These are phyloP conservation scores for Coprinopsis cinerea DNA, from an alignment of 768 basidiomycete genomes.

Conservation along the genomic window DNA sequence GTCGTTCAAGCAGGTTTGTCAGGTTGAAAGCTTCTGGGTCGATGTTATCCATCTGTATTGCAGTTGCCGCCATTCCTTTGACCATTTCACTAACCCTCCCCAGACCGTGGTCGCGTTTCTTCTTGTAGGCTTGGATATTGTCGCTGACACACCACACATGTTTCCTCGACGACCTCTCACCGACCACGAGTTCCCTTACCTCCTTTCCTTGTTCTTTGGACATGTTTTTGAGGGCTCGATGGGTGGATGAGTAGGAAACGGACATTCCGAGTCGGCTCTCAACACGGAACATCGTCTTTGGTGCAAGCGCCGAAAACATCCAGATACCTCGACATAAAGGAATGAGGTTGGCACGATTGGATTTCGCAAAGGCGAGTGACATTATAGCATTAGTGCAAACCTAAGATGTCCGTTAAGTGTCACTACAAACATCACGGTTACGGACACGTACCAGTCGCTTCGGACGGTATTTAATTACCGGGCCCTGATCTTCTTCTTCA, in stretches of 20 bases:
- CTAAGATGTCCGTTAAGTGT: constrained; percentile 4
- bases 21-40: constrained; percentile 17
- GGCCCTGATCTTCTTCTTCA: too few species aligned
- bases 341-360: constrained; percentile 12
- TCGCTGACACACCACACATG: constrained; percentile 11
- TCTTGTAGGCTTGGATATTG: constrained; percentile 16
- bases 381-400: constrained; percentile 15
- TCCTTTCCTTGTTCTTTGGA: constrained; percentile 1
- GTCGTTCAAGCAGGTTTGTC: constrained; percentile 7
- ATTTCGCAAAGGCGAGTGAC: constrained; percentile 15
- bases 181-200: background rate
- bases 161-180: background rate
- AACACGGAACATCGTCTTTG: constrained; percentile 13
- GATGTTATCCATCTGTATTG: constrained; percentile 15
- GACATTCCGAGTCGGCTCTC: constrained; percentile 15
- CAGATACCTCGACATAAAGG: constrained; percentile 16
- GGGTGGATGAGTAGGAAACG: constrained; percentile 14
- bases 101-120: constrained; percentile 13
- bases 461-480: constrained; percentile 5
- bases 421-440: background rate
- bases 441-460: constrained; percentile 10
- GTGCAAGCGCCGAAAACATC: constrained; percentile 16
- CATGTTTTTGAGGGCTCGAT: constrained; percentile 13
- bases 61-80: constrained; percentile 16
- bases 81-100: constrained; percentile 17